phyloP scores from a whole-genome alignment of 2,329 filamentous ascomycete species.

The Fusarium mundagurra region DNA sequence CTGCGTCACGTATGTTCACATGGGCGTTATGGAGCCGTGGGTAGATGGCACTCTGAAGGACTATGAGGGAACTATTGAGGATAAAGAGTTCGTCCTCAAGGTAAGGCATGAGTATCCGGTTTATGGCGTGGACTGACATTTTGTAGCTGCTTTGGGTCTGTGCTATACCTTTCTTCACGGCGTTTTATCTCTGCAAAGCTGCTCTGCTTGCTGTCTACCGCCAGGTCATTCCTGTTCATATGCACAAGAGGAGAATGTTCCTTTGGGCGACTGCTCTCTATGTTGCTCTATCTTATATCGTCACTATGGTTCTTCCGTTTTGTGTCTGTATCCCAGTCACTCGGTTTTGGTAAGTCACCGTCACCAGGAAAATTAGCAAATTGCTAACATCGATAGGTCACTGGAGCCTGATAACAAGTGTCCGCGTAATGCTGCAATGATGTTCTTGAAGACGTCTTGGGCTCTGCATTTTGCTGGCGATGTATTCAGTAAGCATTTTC shows the following conservation, averaged over 20 bases:
- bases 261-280: constrained; percentile 11
- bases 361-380: accelerated
- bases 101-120: accelerated
- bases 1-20: background rate
- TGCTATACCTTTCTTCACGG: constrained; percentile 15
- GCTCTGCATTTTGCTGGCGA: constrained; percentile 24
- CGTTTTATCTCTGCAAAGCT: constrained; percentile 29
- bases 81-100: background rate
- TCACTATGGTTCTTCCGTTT: constrained; percentile 3
- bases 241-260: constrained; percentile 20
- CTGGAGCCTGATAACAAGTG: background rate
- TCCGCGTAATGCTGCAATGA: accelerated
- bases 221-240: constrained; percentile 18
- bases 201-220: constrained; percentile 18
- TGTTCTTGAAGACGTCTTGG: constrained; percentile 3
- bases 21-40: constrained; percentile 16
- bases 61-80: background rate
- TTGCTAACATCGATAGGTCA: background rate
- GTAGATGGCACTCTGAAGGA: background rate
- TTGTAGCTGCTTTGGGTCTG: constrained; percentile 16
- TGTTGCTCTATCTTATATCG: background rate
- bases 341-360: constrained; percentile 6
- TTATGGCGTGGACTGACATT: background rate
- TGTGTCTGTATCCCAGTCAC: constrained; percentile 7
- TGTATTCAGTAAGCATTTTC: background rate